These are phyloP conservation scores for Vaccinium vitisidaea DNA, from an alignment of 148 eudicot species.

Conservation along the genomic window DNA sequence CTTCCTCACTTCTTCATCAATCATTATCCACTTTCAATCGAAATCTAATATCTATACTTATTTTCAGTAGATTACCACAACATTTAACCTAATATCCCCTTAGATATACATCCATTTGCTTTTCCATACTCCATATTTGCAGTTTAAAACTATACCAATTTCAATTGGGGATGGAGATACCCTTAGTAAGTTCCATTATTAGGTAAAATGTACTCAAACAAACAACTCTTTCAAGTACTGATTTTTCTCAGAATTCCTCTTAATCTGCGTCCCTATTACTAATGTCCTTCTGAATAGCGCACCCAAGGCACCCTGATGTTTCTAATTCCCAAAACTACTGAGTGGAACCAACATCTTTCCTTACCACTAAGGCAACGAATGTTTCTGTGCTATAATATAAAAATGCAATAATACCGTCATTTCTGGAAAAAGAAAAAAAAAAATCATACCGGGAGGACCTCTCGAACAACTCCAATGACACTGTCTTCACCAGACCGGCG, in stretches of 20 bases:
- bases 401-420: not conserved
- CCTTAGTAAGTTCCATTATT: not conserved
- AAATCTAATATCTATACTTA: not conserved
- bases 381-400: not conserved
- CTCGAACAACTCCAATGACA: slow-evolving; percentile 70
- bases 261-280: not conserved
- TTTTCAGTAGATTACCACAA: not conserved
- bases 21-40: not conserved
- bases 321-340: not conserved
- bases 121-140: not conserved
- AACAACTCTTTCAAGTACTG: not conserved
- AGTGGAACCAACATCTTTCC: not conserved
- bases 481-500: slow-evolving; percentile 72
- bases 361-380: not conserved
- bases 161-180: not conserved
- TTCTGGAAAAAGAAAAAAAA: not conserved
- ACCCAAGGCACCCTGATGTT: not conserved
- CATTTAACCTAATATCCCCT: too few species aligned
- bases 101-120: not conserved
- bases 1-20: not conserved
- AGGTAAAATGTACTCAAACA: not conserved
- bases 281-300: not conserved
- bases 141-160: not conserved
- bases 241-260: not conserved
- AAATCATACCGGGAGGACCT: slow-evolving; percentile 74